Conservation (phyloP, 768 basidiomycete species). For the Leccinum arenicola region DNA sequence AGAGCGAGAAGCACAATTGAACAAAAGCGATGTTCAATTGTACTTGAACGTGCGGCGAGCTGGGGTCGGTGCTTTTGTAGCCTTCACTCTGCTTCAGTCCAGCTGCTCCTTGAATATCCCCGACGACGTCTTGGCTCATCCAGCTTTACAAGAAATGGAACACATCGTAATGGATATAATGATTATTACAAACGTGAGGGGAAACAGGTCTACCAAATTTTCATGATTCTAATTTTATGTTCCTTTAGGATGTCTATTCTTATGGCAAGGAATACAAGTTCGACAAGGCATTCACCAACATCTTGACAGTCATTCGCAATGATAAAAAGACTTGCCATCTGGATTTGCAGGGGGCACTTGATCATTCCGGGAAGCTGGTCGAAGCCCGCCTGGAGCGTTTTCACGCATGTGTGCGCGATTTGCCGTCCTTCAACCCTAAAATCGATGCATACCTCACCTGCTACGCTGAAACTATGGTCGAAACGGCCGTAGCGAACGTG, state of each 20-base stretch:
- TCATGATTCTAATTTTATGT: background rate
- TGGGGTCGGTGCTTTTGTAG: background rate
- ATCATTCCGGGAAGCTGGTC: background rate
- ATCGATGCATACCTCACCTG: background rate
- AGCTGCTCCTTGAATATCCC: background rate
- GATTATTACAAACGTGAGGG: background rate
- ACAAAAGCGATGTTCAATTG: background rate
- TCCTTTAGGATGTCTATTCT: background rate
- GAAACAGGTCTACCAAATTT: background rate
- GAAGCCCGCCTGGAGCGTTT: background rate
- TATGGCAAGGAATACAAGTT: background rate
- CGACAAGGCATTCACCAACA: background rate
- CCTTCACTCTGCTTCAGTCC: background rate
- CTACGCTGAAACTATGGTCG: background rate
- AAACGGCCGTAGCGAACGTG: background rate
- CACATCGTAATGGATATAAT: background rate
- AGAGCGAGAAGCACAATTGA: background rate
- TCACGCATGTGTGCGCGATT: background rate
- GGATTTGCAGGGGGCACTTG: background rate
- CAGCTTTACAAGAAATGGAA: background rate
- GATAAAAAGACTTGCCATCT: background rate
- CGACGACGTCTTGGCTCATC: background rate
- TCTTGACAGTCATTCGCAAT: background rate
- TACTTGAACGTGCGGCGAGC: background rate
- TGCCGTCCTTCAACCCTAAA: background rate